These are phyloP conservation scores for Eucalyptus regnans DNA, from an alignment of 345 rosid species.

Conservation along the genomic window DNA sequence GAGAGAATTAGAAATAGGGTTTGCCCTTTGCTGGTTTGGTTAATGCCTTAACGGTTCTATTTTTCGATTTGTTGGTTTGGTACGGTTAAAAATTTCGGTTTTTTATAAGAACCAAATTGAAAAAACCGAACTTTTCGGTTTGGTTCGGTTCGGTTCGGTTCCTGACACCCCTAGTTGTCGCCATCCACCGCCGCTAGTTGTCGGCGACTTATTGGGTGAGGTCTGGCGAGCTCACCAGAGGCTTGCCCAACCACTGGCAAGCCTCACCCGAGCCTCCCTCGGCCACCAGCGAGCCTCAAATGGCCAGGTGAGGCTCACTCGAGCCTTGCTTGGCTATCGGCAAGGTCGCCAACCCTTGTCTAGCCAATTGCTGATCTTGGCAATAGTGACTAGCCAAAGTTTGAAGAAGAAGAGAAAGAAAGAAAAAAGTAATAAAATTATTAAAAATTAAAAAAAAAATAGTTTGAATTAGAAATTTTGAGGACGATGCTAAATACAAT, in stretches of 20 bases:
- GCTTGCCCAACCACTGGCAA: fast-evolving
- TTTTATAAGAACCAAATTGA: no score
- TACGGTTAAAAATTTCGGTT: no score
- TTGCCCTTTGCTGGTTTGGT: no score
- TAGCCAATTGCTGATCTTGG: fast-evolving
- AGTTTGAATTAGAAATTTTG: no score
- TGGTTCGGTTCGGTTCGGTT: no score
- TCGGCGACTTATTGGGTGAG: fast-evolving
- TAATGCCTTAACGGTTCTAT: no score
- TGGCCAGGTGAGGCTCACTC: fast-evolving
- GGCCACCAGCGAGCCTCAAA: fast-evolving
- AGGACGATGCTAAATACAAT: fast-evolving
- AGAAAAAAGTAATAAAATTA: fast-evolving
- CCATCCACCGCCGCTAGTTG: fast-evolving
- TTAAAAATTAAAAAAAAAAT: no score
- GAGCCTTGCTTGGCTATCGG: fast-evolving
- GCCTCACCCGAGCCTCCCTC: no score
- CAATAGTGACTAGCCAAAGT: fast-evolving
- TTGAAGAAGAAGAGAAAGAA: no score
- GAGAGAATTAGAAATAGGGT: no score
- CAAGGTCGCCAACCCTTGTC: fast-evolving
- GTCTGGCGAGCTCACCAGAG: fast-evolving
- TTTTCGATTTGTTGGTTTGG: no score
- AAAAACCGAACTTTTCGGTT: no score
- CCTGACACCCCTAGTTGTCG: fast-evolving